Evolutionary conservation across 108 stramenopile species (phyloP).

Genomic region (Cyclotella kingstonii): DNA sequence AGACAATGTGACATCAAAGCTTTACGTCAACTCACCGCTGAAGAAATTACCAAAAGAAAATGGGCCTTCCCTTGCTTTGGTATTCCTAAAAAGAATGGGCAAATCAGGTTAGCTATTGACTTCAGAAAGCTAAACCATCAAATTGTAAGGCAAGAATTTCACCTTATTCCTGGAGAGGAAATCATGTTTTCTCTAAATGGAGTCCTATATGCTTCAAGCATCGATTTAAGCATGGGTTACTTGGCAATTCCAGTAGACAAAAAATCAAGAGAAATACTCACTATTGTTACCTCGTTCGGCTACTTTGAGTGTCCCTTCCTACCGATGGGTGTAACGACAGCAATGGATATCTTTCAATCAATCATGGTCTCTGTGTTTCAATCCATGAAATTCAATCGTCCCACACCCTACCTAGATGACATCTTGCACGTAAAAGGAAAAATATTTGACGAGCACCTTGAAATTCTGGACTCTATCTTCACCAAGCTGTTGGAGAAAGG

Average conservation of each 20-base stretch:
- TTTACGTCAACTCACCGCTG: conserved; percentile 1
- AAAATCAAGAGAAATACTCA: neutral
- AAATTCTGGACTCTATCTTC: neutral
- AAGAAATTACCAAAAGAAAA: neutral
- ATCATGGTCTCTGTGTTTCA: conserved; percentile 3
- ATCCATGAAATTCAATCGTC: neutral
- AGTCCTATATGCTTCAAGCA: neutral
- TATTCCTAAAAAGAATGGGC: conserved; percentile 14
- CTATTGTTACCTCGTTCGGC: conserved; percentile 5
- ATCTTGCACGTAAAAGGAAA: too few species aligned
- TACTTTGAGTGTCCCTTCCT: too few species aligned
- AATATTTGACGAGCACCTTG: neutral
- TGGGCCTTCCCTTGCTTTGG: conserved; percentile 18
- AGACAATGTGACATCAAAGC: conserved; percentile 4
- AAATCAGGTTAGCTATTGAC: conserved; percentile 5
- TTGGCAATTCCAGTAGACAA: conserved; percentile 2
- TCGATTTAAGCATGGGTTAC: conserved; percentile 19
- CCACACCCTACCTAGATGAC: conserved; percentile 9
- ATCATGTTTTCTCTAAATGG: neutral
- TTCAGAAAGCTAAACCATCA: conserved; percentile 1
- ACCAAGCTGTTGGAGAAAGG: neutral
- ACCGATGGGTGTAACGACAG: conserved; percentile 4
- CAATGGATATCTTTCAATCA: conserved; percentile 10
- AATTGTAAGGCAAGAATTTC: neutral
- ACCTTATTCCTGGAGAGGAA: conserved; percentile 1